Percentiles rank a stretch among this genome's conserved stretches.
phyloP scores from a whole-genome alignment of 2,329 filamentous ascomycete genomes.

The Neospermospora avenae region DNA sequence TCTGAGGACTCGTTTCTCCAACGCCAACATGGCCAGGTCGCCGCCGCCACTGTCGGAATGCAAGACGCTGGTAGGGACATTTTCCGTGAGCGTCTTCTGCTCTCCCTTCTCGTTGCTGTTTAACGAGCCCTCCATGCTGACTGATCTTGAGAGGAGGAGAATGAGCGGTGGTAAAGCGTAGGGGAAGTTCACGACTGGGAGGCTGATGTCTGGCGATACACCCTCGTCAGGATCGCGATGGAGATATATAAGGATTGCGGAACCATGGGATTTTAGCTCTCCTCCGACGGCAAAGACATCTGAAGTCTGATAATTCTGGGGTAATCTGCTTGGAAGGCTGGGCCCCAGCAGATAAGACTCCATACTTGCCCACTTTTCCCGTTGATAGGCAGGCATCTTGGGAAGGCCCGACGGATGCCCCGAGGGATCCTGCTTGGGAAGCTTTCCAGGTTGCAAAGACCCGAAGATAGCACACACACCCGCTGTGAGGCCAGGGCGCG shows the following conservation, averaged over 20 bases:
- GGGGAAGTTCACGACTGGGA: background rate
- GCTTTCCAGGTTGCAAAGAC: background rate
- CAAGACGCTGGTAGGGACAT: background rate
- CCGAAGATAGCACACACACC: background rate
- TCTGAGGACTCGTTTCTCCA: slow-evolving; percentile 31
- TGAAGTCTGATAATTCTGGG: background rate
- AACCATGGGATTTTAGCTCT: background rate
- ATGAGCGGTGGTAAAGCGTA: background rate
- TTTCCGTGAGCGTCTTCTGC: background rate
- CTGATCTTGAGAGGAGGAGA: too few relatives aligned
- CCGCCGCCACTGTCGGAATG: background rate
- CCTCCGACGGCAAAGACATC: background rate
- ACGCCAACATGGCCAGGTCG: background rate
- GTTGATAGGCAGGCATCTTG: background rate
- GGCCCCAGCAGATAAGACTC: too few relatives aligned
- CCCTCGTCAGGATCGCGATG: background rate
- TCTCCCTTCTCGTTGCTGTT: background rate
- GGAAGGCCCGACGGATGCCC: background rate
- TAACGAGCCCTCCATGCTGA: background rate
- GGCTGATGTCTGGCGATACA: background rate
- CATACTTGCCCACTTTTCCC: too few relatives aligned
- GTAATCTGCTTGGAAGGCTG: too few relatives aligned
- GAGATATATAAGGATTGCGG: background rate
- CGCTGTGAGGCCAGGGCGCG: background rate
- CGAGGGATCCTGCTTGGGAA: background rate